Percentiles rank a stretch among this genome's conserved stretches.
These are phyloP conservation scores for Pharnaceum exiguum DNA, from an alignment of 148 eudicot species.

Conservation along the genomic window DNA sequence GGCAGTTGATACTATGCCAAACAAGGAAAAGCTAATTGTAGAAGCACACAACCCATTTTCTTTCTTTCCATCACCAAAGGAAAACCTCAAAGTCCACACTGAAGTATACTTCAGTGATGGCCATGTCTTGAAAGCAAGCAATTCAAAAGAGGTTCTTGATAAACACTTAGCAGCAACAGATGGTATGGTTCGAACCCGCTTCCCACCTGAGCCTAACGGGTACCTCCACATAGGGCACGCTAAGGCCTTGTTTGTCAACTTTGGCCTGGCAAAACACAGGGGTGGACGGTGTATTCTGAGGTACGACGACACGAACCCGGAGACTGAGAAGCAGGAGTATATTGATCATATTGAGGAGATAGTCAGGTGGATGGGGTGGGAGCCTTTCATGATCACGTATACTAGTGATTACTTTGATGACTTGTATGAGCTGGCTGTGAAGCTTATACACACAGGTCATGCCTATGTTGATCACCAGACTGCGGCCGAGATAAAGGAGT, in stretches of 20 bases:
- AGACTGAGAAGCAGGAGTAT: conserved; percentile 85
- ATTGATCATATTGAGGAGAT: conserved; percentile 51
- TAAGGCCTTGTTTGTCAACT: conserved; percentile 96
- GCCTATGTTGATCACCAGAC: conserved; percentile 98
- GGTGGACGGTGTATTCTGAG: conserved; percentile 62
- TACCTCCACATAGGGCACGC: conserved; percentile 99
- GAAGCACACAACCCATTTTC: conserved; percentile 84
- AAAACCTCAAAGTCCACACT: conserved; percentile 91
- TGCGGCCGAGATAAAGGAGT: conserved; percentile 82
- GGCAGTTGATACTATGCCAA: conserved; percentile 30
- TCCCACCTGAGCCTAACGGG: conserved; percentile 99
- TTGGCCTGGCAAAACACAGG: conserved; percentile 93
- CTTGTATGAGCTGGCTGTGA: conserved; percentile 82
- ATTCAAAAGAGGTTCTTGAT: conserved; percentile 61
- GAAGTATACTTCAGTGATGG: conserved; percentile 82
- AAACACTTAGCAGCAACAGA: conserved; percentile 73
- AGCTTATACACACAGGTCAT: conserved; percentile 78
- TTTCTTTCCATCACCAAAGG: conserved; percentile 84
- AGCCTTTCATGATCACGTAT: conserved; percentile 87
- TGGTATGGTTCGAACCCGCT: conserved; percentile 85
- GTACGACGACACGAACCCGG: conserved; percentile 97
- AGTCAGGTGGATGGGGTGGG: conserved; percentile 97
- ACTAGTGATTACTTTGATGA: conserved; percentile 93
- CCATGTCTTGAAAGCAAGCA: conserved; percentile 72
- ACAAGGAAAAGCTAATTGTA: conserved; percentile 55